These are phyloP conservation scores for Isoetes taiwanensis DNA, from an alignment of 75 land plant genomes.

Conservation along the genomic window DNA sequence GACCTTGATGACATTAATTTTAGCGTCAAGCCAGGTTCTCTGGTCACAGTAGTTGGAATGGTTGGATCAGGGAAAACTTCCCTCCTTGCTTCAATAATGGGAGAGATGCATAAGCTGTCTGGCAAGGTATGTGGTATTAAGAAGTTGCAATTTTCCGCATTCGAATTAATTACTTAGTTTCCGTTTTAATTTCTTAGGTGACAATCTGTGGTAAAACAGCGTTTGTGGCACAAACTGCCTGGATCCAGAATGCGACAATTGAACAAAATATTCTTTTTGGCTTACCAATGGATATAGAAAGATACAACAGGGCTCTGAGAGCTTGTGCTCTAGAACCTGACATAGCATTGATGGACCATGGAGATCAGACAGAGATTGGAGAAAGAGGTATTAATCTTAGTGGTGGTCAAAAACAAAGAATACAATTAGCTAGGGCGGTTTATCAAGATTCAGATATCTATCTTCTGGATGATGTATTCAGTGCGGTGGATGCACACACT, in stretches of 20 bases:
- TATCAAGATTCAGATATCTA: slow-evolving; percentile 24
- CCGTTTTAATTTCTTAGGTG: slow-evolving; percentile 37
- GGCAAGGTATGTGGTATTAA: slow-evolving; percentile 33
- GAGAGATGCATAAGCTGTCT: slow-evolving; percentile 58
- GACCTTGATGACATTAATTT: slow-evolving; percentile 46
- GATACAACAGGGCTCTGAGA: slow-evolving; percentile 17
- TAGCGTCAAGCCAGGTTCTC: slow-evolving; percentile 43
- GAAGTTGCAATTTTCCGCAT: too few species aligned
- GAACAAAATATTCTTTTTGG: slow-evolving; percentile 20
- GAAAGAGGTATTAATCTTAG: slow-evolving; percentile 25
- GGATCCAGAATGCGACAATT: slow-evolving; percentile 23
- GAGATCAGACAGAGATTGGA: slow-evolving; percentile 24
- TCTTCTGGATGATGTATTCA: slow-evolving; percentile 19
- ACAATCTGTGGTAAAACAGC: slow-evolving; percentile 76
- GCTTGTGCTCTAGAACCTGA: slow-evolving; percentile 10
- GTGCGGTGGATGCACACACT: slow-evolving; percentile 25
- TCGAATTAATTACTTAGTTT: too few species aligned
- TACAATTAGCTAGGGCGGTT: slow-evolving; percentile 21
- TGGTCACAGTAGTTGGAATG: slow-evolving; percentile 68
- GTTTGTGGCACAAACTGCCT: slow-evolving; percentile 76
- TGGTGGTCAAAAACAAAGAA: slow-evolving; percentile 24
- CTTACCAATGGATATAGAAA: slow-evolving; percentile 7
- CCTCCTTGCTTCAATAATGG: slow-evolving; percentile 61
- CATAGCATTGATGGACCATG: slow-evolving; percentile 15
- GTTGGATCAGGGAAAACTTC: slow-evolving; percentile 85